Evolutionary conservation across 176 grass and related monocot genomes (phyloP), one percentile per base, ranked within the genome.

Genomic region (Avena eriantha): DNA sequence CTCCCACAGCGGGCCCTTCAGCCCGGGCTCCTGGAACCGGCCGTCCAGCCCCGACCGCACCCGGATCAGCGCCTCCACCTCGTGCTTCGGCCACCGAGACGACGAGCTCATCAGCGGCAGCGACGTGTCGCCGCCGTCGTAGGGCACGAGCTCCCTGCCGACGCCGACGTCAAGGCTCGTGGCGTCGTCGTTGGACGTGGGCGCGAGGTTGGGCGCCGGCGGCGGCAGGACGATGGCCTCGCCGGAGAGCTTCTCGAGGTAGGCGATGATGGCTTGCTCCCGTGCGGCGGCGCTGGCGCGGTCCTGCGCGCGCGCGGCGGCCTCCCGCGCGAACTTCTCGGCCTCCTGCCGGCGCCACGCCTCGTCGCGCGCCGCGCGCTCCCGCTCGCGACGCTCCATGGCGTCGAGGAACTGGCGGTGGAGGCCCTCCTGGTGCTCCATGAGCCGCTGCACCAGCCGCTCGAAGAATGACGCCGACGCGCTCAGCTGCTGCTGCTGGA

Each of bases 381-480:
- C 94, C 13, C 87, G 88, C 83, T 99, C 97, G 41, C 97, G 86
- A 10, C 94, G 79, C 83, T 99, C 97, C 97, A 99, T 94, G 66
- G 86, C 87, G 39, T 99, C 97, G 7, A 99, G 76, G 87, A 99
- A 99, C 59, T 92, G 88, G 1, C 88, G 87, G 94, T 99, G 97
- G 21, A 99, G 94, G 77, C 85, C 85, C 92, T 99, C 97, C 88
- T 99, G 97, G 85, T 94, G 97, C 83, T 99, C 97, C 79, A 99
- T 95, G 39, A 99, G 87, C 39, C 90, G 94, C 92, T 89, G 80
- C 83, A 96, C 92, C 51, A 99, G 86, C 14, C 73, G 89, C 76
- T 99, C 94, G 77, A 99, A 99, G 84, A 99, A 99, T 71, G 92
- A 86, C 2, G 94, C 85, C n/a, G 95, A 77, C 57, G 94, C 90